Base-by-base conservation (phyloP, 2,329 filamentous ascomycete genomes). In the Fusarium sp. region DNA sequence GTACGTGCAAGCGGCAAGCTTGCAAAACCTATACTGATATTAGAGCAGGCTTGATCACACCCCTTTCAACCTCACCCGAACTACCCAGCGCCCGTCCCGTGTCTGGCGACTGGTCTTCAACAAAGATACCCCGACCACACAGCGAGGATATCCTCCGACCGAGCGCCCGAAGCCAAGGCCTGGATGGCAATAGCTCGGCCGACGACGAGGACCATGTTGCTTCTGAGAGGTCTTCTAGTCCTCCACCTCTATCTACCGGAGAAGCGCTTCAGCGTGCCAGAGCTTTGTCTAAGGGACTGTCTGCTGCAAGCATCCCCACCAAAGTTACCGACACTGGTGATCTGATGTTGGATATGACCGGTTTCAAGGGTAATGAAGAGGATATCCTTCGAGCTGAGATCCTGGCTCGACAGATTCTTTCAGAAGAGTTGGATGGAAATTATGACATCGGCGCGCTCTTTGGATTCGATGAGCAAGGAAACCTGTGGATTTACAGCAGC, bases 401-500 rank as follows among this genome's bases (percentile, higher is more conserved):
- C n/a, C 87, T 98, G 66, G 96, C 96, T 8, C 89, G 96, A 24
- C 96, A 95, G 78, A 94, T 99, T 53, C 86, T 99, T 15, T 91
- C 94, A 0, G 94, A 99, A 77, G 95, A 98, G 80, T 83, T 98
- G 16, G 93, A 97, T 75, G 96, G 94, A 24, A 94, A 95, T 77
- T 98, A 98, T 79, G 96, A 99, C 78, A 97, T 99, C 74, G 96
- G 96, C 8, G 92, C 95, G 3, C 85, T 99, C 30, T 97, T 99
- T 74, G 96, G 94, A 15, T 95, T 96, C 46, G 96, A 99, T 77
- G 94, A 97, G 76, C 90, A 96, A 64, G 96, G 96, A 9, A 99
- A 99, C 75, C 85, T 99, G n/a, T 98, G 96, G 95, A 98, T 99
- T 72, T 99, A 99, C 82, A 96, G 94, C 81, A 98, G 94, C 75